Evolutionary conservation across 2,329 filamentous ascomycete species (phyloP), one percentile per base, ranked within the genome.

Genomic region (Aspergillus pseudotamarii): DNA sequence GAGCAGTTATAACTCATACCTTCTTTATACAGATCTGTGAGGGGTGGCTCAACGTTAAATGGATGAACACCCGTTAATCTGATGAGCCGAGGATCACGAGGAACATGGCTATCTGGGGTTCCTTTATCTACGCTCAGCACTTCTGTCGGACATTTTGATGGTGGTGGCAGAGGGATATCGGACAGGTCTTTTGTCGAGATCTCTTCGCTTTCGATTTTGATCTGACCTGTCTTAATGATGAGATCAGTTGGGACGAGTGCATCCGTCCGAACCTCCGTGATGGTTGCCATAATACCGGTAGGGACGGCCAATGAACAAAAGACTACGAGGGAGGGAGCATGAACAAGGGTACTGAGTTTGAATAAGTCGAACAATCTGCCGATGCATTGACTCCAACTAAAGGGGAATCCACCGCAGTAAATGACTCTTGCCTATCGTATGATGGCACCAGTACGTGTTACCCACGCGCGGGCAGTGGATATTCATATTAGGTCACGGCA

Each of bases 1-100:
- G 34, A 38, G 46, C 23, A 30, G 34, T 16, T 48, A 34, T 14
- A n/a, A 32, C 19, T n/a, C 48, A 61, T 69, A 77, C 75, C 79
- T 72, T 88, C 83, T 62, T 94, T 85, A 77, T 89, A 97, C 1
- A 97, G 82, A 19, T 88, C 88, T 60, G 87, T 91, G 10, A 97
- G 80, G 0, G 94, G 93, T 11, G 94, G 86, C 78, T 97, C 94
- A 56, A 91, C 90, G 71, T 97, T 97, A 82, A 96, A 96, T 1
- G 94, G 94, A 76, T 97, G 94, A 6, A 92, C 86, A 28, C 94
- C 94, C 12, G 94, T 97, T 16, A 97, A 82, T 57, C 94, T 86
- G 67, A 97, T 95, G 19, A 97, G 82, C 46, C 93, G 86, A 1
- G 90, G 83, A 78, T 97, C 93, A 75, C 94, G 85, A 26, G 89